Conservation (phyloP, 257 asterid genomes). For the Nemophila menziesii region DNA sequence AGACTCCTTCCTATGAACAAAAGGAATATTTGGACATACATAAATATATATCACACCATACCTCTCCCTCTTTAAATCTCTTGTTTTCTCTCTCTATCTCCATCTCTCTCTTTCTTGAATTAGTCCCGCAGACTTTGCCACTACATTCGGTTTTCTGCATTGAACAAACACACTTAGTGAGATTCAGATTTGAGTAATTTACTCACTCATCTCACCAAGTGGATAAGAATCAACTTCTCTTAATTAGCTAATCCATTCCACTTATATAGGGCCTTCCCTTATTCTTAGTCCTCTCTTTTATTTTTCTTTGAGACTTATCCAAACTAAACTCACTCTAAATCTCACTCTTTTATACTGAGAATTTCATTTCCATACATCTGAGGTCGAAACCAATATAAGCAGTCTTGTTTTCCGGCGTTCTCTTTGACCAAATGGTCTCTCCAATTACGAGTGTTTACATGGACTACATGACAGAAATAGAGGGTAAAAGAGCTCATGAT, state of each 20-base stretch:
- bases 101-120: conserved; percentile 16
- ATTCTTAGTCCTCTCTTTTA: conserved; percentile 10
- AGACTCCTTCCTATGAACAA: conserved; percentile 8
- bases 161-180: conserved; percentile 2
- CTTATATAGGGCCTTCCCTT: conserved; percentile 9
- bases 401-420: conserved; percentile 4
- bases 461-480: conserved; percentile 31
- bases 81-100: not conserved
- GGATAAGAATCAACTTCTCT: conserved; percentile 42
- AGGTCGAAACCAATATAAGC: too few species aligned
- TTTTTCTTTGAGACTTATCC: conserved; percentile 11
- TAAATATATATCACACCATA: conserved; percentile 5
- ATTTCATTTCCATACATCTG: too few species aligned
- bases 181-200: conserved; percentile 5
- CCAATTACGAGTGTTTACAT: conserved; percentile 6
- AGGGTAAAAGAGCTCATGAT: conserved; percentile 36
- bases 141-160: conserved; percentile 12
- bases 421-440: conserved; percentile 16
- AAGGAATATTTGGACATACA: conserved; percentile 11
- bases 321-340: conserved; percentile 4
- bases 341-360: not conserved
- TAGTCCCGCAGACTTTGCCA: conserved; percentile 24
- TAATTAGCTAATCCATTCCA: conserved; percentile 15
- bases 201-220: conserved; percentile 15
- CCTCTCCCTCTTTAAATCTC: not conserved